Evolutionary conservation across 768 basidiomycete genomes (phyloP), one percentile per base, ranked within the genome.

Genomic region (Xerocomellus intermedius): DNA sequence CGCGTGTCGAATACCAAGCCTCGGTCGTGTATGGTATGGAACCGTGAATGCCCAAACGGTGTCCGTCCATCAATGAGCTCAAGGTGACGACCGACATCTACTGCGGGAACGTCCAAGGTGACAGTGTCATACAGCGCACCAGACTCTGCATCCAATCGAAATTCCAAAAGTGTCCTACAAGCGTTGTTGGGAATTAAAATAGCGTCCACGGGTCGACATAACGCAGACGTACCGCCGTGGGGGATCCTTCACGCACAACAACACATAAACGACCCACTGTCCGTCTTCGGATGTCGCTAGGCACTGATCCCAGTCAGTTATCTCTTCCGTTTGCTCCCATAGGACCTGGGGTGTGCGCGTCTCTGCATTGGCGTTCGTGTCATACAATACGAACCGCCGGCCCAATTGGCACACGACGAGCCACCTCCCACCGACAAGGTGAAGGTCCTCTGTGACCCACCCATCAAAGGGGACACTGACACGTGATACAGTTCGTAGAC

Each of bases 391-490:
- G 17, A 58, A 28, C 17, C 50, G 32, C 16, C 16, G 26, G 26
- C 7, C 5, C 4, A 7, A 26, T 26, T 26, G 26, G 26, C 26
- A 26, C 26, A 26, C 26, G 4, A 48, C 3, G 14, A 58, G 22
- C 49, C 57, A 58, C 22, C 48, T 42, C 5, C 48, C 57, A 32
- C 36, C 45, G 6, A 56, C 16, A 4, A 56, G 22, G 7, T 36
- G 9, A 2, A 0, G 4, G 13, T 8, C 12, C 0, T n/a, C 8
- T 28, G 28, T 19, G 28, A 35, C 2, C 2, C 3, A 0, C 13
- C 33, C 33, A 14, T 48, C 10, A 4, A 48, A 39, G 17, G 35
- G 21, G 17, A 45, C n/a, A 8, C 32, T 10, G 8, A 36, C 24
- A 17, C 19, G 36, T 3, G 49, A 43, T 14, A 19, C 5, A 6